Base-by-base conservation (phyloP, 2,329 filamentous ascomycete genomes). In the Fusarium paranaense region DNA sequence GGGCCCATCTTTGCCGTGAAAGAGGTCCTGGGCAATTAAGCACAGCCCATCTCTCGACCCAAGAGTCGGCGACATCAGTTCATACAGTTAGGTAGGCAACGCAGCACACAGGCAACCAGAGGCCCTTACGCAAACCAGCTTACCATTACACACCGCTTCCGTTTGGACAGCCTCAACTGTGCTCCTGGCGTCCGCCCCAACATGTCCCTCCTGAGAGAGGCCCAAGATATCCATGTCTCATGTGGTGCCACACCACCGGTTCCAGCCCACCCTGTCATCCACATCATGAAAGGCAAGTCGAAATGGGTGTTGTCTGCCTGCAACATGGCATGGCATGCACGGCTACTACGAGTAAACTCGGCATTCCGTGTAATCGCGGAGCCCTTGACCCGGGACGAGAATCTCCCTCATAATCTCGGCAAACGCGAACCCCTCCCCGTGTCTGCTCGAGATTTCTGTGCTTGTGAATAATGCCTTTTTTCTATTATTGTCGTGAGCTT, bases 221-320 rank as follows among this genome's bases (percentile, higher is more conserved):
- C 20, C 56, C 56, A 45, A 20, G 40, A 22, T 54, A 57, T 42
- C 57, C 61, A 66, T 74, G 72, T 72, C 62, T 64, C 59, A 62
- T 72, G 65, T 74, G 65, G 69, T 74, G 56, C 72, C 65, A 74
- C 59, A 37, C 71, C 50, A 64, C 54, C 50, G 54, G 59, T 72
- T 69, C 37, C 62, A 70, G 25, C 16, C 47, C 47, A 52, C 47
- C 25, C 25, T 6, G 25, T 59, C 33, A 47, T 61, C 35, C 52
- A 58, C 38, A 52, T 64, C 54, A 59, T 50, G 22, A 18, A 50
- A 27, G 14, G 16, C 22, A 25, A 16, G 42, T 45, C 20, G 20
- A 45, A 9, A 25, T 25, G 20, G 42, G 14, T 27, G 35, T 45
- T n/a, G 38, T 60, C 30, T 38, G 58, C 59, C 25, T 30, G 59